Evolutionary conservation across 2,329 filamentous ascomycete species (phyloP), one percentile per base, ranked within the genome.

Genomic region (Microascus cirrosus): DNA sequence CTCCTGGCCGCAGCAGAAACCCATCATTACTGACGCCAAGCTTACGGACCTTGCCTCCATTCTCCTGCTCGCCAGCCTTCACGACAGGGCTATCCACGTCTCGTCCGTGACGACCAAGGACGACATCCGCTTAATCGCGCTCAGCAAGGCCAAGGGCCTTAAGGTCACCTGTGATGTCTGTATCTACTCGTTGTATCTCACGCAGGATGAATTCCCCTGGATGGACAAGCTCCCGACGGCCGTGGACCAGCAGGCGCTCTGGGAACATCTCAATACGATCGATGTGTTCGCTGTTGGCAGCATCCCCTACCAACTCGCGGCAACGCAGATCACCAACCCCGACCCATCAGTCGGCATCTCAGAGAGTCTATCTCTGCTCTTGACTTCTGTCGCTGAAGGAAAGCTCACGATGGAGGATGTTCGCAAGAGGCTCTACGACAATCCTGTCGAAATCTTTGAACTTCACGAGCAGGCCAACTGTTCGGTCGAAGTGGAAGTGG

Each of bases 161-260:
- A 86, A 86, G 69, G 87, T 92, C 52, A 91, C 88, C 24, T 92
- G 88, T 70, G 88, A 92, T 68, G 87, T 92, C 51, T 87, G 85
- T n/a, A 80, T 92, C 65, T 91, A 89, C 75, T 82, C 85, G 20
- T 77, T 92, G 50, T 92, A 90, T 75, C 77, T 92, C 25, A 85
- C 85, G 4, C 85, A 84, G 65, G 76, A 82, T 54, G 86, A 91
- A 65, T 89, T 79, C 70, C 86, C 87, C 1, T 77, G 82, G 59
- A 89, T 82, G 67, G 73, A 77, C 60, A 80, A 82, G 64, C 75
- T 92, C 57, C 87, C 88, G 12, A 86, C 83, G 2, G 73, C 71
- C 22, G 76, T 81, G 61, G 88, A 91, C 65, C 88, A 92, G 71
- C 76, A 80, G 59, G 85, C 85, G 45, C 77, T 92, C 13, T 92